Percentiles rank a stretch among this genome's conserved stretches.
Evolutionary conservation across 2,329 filamentous ascomycete genomes (phyloP).

Genomic region (Nemania diffusa): DNA sequence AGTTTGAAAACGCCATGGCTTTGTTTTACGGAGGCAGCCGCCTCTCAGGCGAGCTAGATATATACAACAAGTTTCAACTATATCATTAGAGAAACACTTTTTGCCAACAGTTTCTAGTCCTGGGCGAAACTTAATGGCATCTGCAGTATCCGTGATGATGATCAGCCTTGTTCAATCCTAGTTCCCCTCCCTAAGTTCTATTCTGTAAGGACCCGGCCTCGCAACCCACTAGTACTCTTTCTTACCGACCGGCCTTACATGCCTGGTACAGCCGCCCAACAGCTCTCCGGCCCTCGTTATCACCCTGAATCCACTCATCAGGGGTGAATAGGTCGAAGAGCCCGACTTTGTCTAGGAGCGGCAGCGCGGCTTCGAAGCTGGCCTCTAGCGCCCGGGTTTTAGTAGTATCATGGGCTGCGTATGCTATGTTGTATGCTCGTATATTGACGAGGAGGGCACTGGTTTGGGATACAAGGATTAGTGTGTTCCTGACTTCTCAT

Average conservation of each 20-base stretch:
- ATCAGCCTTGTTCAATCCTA: not conserved
- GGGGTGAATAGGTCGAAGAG: slow-evolving; percentile 45
- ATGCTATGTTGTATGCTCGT: slow-evolving; percentile 42
- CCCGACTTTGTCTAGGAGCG: slow-evolving; percentile 43
- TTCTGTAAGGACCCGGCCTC: not conserved
- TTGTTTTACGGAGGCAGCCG: not conserved
- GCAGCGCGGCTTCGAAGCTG: slow-evolving; percentile 40
- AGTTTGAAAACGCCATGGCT: slow-evolving; percentile 16
- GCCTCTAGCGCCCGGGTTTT: slow-evolving; percentile 35
- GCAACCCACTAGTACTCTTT: not conserved
- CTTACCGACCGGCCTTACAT: slow-evolving; percentile 33
- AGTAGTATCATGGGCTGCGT: slow-evolving; percentile 37
- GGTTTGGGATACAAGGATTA: not conserved
- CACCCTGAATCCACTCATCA: slow-evolving; percentile 43
- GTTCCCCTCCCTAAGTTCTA: not conserved
- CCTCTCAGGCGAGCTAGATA: not conserved
- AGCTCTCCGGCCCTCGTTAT: slow-evolving; percentile 42
- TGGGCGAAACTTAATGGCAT: not conserved
- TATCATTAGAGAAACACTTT: not conserved
- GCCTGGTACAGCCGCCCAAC: slow-evolving; percentile 42
- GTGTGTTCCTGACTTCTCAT: not conserved
- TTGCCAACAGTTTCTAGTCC: not conserved
- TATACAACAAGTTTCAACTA: not conserved
- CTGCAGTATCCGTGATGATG: not conserved
- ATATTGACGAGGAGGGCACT: slow-evolving; percentile 46